These are phyloP conservation scores for Phaffia australis DNA, from an alignment of 768 basidiomycete species.

Conservation along the genomic window DNA sequence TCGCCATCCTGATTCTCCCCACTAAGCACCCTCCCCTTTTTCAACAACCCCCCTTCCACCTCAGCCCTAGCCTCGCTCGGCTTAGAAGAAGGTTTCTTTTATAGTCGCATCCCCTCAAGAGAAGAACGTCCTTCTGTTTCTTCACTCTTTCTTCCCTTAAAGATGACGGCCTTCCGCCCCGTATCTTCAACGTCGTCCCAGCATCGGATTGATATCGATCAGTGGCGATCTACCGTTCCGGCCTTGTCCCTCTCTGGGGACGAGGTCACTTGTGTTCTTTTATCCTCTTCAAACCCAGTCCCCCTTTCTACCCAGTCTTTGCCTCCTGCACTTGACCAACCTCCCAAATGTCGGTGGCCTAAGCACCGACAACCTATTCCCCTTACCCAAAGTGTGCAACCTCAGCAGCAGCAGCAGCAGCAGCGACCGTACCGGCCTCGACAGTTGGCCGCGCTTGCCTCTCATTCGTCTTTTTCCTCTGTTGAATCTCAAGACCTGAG, in stretches of 20 bases:
- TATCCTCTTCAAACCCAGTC: background rate
- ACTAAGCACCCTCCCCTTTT: constrained; percentile 21
- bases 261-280: constrained; percentile 7
- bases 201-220: constrained; percentile 15
- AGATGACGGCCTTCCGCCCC: background rate
- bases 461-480: background rate
- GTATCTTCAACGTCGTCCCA: constrained; percentile 6
- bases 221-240: constrained; percentile 18
- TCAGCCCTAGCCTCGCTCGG: constrained; percentile 20
- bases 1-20: constrained; percentile 16
- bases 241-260: constrained; percentile 7
- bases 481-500: background rate
- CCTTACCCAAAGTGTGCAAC: background rate
- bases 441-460: background rate
- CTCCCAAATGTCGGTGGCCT: background rate
- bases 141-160: background rate
- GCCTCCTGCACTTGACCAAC: background rate
- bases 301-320: background rate
- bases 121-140: too few species aligned
- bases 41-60: constrained; percentile 17
- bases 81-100: constrained; percentile 20
- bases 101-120: too few species aligned
- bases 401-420: background rate
- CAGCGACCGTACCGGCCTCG: background rate
- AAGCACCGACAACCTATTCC: constrained; percentile 1